A percentile compares a stretch with the other conserved stretches of the same genome.
Conservation (phyloP, 305 asterid genomes). For the Fraxinus platypoda region DNA sequence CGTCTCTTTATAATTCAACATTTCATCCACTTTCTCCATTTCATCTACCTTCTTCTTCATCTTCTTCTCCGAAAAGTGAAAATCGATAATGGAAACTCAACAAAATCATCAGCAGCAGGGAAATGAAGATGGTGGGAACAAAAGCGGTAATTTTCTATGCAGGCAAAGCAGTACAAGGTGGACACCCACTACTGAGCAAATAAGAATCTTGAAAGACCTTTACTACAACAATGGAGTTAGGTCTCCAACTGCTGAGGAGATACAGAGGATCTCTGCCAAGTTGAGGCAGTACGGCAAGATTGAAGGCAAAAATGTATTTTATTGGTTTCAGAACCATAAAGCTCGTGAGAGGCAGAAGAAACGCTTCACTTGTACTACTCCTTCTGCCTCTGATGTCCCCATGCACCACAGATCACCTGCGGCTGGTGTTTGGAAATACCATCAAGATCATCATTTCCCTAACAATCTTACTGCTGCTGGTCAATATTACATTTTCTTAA, state of each 20-base stretch:
- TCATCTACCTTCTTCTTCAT: not conserved
- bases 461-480: slow-evolving; percentile 16
- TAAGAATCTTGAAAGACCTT: slow-evolving; percentile 83
- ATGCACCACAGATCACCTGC: slow-evolving; percentile 36
- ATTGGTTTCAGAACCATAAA: slow-evolving; percentile 96
- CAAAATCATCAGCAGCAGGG: slow-evolving; percentile 24
- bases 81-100: slow-evolving; percentile 35
- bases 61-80: not conserved
- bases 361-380: slow-evolving; percentile 50
- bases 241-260: slow-evolving; percentile 91
- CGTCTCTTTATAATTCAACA: slow-evolving; percentile 24
- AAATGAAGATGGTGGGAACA: slow-evolving; percentile 4
- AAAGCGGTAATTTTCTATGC: slow-evolving; percentile 39
- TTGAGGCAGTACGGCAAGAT: slow-evolving; percentile 92
- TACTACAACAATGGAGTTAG: slow-evolving; percentile 94
- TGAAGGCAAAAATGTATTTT: slow-evolving; percentile 92
- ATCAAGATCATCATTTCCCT: slow-evolving; percentile 17
- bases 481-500: not conserved
- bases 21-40: not conserved
- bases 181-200: slow-evolving; percentile 93
- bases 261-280: slow-evolving; percentile 86
- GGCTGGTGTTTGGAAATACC: slow-evolving; percentile 35
- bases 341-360: slow-evolving; percentile 97
- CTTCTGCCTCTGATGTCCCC: slow-evolving; percentile 20
- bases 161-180: slow-evolving; percentile 86